Conservation (phyloP, 176 grass and related monocot genomes). For the Phoenix roebelenii region DNA sequence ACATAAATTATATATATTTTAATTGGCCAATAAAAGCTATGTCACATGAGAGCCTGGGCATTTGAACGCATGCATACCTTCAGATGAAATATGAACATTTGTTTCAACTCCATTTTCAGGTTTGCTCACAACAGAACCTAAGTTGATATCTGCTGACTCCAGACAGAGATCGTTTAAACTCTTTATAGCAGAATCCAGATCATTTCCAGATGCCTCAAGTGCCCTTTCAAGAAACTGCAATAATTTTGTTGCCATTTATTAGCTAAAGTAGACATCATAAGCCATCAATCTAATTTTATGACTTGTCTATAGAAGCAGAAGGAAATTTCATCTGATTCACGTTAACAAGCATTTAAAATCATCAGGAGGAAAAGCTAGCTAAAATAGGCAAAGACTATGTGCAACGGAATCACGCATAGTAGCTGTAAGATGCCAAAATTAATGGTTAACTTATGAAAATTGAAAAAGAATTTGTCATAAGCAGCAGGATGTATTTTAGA, state of each 20-base stretch:
- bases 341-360: too few species aligned
- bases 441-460: too few species aligned
- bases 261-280: not conserved
- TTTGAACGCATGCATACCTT: conserved; percentile 26
- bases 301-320: not conserved
- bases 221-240: conserved; percentile 76
- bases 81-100: conserved; percentile 13
- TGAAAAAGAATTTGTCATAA: too few species aligned
- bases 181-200: conserved; percentile 81
- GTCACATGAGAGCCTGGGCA: too few species aligned
- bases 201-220: conserved; percentile 71
- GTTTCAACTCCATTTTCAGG: conserved; percentile 31
- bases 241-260: conserved; percentile 15
- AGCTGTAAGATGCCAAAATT: too few species aligned
- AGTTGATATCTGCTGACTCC: conserved; percentile 33
- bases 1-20: too few species aligned
- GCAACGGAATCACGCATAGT: too few species aligned
- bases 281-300: not conserved
- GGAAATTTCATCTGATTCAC: not conserved
- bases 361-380: too few species aligned
- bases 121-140: conserved; percentile 23
- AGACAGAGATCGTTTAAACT: conserved; percentile 57
- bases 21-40: too few species aligned
- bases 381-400: too few species aligned
- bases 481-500: too few species aligned